Evolutionary conservation across 306 rosid genomes (phyloP).

Genomic region (Inga oerstediana): DNA sequence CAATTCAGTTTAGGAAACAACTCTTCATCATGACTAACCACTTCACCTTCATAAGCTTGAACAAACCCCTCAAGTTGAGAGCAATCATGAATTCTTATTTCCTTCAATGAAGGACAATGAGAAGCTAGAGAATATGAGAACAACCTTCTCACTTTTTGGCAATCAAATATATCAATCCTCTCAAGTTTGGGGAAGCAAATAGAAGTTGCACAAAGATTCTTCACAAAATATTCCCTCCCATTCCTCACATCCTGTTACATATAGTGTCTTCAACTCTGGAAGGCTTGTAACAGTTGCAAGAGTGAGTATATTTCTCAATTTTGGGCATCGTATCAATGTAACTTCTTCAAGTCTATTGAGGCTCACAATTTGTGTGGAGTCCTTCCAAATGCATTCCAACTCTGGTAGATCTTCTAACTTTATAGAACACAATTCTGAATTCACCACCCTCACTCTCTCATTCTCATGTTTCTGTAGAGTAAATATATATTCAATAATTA

Average conservation of each 20-base stretch:
- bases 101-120: neutral
- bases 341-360: too few species aligned
- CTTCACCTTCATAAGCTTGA: too few species aligned
- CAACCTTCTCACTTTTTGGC: neutral
- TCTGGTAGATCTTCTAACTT: neutral
- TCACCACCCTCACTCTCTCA: neutral
- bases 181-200: neutral
- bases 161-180: rapidly evolving
- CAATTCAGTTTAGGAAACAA: neutral
- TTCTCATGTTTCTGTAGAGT: neutral
- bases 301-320: neutral
- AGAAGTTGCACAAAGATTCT: neutral
- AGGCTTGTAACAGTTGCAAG: neutral
- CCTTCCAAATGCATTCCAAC: neutral
- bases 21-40: too few species aligned
- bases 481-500: neutral
- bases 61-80: too few species aligned
- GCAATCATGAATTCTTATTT: neutral
- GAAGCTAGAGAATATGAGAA: neutral
- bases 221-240: too few species aligned
- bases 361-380: too few species aligned
- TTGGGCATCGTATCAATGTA: neutral
- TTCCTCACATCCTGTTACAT: neutral
- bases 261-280: neutral
- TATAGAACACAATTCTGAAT: neutral